Evolutionary conservation across 2,329 filamentous ascomycete species (phyloP), one percentile per base, ranked within the genome.

Genomic region (Fusarium nelsonii): DNA sequence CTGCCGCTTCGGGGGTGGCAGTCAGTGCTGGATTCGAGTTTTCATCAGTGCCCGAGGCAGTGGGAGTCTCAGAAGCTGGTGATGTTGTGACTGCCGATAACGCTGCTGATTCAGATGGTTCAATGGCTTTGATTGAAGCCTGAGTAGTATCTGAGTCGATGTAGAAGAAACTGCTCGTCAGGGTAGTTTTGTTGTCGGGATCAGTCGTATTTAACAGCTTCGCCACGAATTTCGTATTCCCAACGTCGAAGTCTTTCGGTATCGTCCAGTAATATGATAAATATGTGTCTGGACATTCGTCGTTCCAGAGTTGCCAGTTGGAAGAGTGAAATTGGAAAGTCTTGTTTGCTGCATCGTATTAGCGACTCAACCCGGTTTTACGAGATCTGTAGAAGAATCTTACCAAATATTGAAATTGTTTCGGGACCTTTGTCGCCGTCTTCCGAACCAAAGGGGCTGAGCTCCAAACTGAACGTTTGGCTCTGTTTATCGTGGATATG

Each of bases 221-320:
- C 8, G 41, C 34, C 4, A n/a, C 40, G 11, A 61, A 61, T 6
- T 52, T 52, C 6, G 58, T 39, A 11, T 37, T 44, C 3, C 58
- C 37, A 0, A 52, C 16, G 0, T 44, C 16, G 4, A 61, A 18
- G 0, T 61, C 44, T 41, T 60, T 4, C 0, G 44, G 55, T 43
- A 61, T 60, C 6, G 26, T 53, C 58, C 56, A 61, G 3, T 43
- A 20, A 0, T 43, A 43, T 18, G 48, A 61, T 3, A 61, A n/a
- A 10, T 20, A 61, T 6, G 56, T 61, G 5, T 53, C 58, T 20
- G 20, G 39, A 1, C 58, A 61, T 0, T 53, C 46, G 2, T 58
- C 18, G 7, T 52, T 44, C 37, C 32, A 61, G 4, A 39, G 1
- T 1, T 53, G 39, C 58, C 58, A 61, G 4, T 18, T 30, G 0